Evolutionary conservation across 1,284 basidiomycete species (phyloP).

Genomic region (Marasmius fiardii): DNA sequence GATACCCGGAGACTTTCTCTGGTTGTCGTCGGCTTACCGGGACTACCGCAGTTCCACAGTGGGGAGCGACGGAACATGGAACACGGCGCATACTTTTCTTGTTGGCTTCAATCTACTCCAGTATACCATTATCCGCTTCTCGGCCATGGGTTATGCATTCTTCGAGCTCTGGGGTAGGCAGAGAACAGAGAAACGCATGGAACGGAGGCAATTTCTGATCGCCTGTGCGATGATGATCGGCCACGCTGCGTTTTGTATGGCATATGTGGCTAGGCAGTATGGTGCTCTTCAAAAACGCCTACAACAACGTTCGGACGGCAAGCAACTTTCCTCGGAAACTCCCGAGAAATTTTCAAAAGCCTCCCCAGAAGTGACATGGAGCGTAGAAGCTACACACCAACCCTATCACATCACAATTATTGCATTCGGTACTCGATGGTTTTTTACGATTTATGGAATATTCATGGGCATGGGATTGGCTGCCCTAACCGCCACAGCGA

Average conservation of each 20-base stretch:
- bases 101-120: not conserved
- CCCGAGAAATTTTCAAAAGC: not conserved
- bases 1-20: constrained; percentile 18
- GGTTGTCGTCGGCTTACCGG: constrained; percentile 20
- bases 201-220: not conserved
- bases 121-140: not conserved
- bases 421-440: not conserved
- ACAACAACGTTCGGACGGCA: too few species aligned
- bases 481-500: not conserved
- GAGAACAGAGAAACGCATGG: not conserved
- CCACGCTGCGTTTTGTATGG: constrained; percentile 7
- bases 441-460: constrained; percentile 10
- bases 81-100: not conserved
- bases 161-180: not conserved
- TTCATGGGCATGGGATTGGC: constrained; percentile 10
- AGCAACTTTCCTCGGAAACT: not conserved
- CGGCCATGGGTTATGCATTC: not conserved
- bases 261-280: constrained; percentile 1
- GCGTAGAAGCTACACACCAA: constrained; percentile 1
- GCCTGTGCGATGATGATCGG: not conserved
- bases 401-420: constrained; percentile 8
- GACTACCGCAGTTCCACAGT: not conserved
- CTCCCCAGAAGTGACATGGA: not conserved
- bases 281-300: not conserved
- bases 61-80: not conserved